phyloP scores from a whole-genome alignment of 805 yeast species.

The Wickerhamomyces canadensis region DNA sequence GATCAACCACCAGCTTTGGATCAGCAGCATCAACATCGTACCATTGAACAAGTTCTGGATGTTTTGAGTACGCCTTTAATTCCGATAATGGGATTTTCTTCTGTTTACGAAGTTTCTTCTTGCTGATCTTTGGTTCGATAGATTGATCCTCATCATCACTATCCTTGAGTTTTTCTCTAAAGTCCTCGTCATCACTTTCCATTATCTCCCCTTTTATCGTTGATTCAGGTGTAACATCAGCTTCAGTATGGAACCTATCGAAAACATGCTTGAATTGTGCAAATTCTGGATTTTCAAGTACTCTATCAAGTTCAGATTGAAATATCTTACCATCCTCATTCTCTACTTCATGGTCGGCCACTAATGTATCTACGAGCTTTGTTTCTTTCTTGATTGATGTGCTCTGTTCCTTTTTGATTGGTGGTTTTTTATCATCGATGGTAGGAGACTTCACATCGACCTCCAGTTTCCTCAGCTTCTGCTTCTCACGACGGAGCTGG shows the following conservation, averaged over 20 bases:
- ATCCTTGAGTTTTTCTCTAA: constrained; percentile 6
- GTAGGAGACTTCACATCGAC: background rate
- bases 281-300: constrained; percentile 26
- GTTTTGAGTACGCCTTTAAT: constrained; percentile 52
- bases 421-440: background rate
- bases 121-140: constrained; percentile 30
- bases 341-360: background rate
- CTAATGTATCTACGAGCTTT: too few species aligned
- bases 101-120: constrained; percentile 44
- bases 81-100: constrained; percentile 61
- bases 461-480: constrained; percentile 18
- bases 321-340: constrained; percentile 5
- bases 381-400: background rate
- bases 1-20: constrained; percentile 56
- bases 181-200: constrained; percentile 26
- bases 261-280: constrained; percentile 30
- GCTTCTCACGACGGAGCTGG: constrained; percentile 29
- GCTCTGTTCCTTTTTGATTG: too few species aligned
- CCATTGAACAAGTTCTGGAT: constrained; percentile 83
- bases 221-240: constrained; percentile 9
- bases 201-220: constrained; percentile 25
- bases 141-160: constrained; percentile 17
- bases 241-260: constrained; percentile 28
- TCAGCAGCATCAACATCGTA: constrained; percentile 79
- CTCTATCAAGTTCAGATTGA: constrained; percentile 20